Percentiles rank a stretch among this genome's conserved stretches.
Conservation (phyloP, 495 filamentous ascomycete genomes). For the Annulohypoxylon moriforme region DNA sequence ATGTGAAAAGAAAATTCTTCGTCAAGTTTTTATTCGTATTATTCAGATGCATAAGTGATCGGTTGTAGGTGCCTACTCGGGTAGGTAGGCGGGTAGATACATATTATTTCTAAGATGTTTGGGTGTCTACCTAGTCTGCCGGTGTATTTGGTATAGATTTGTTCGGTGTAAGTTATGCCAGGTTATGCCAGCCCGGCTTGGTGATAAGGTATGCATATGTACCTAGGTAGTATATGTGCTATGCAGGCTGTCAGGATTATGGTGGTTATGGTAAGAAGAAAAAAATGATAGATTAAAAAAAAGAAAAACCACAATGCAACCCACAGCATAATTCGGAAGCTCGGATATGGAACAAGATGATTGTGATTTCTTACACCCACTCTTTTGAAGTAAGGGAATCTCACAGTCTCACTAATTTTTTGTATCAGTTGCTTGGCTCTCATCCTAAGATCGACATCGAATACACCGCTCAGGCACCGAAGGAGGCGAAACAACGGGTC, state of each 20-base stretch:
- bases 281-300: background rate
- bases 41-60: background rate
- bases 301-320: background rate
- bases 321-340: background rate
- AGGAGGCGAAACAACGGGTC: slow-evolving; percentile 19
- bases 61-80: background rate
- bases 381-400: slow-evolving; percentile 1
- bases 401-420: background rate
- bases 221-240: too few species aligned
- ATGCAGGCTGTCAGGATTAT: too few species aligned
- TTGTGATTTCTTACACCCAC: slow-evolving; percentile 5
- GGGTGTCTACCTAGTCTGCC: too few species aligned
- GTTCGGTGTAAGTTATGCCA: too few species aligned
- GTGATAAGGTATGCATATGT: too few species aligned
- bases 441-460: slow-evolving; percentile 29
- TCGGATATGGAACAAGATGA: slow-evolving; percentile 5
- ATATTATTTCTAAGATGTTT: too few species aligned
- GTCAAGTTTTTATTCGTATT: background rate
- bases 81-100: background rate
- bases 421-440: slow-evolving; percentile 28
- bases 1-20: background rate
- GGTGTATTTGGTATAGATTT: too few species aligned
- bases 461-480: slow-evolving; percentile 34
- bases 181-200: too few species aligned
- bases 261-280: background rate